Base-by-base conservation (phyloP, 305 asterid genomes). In the Solanum aculeatissimum region DNA sequence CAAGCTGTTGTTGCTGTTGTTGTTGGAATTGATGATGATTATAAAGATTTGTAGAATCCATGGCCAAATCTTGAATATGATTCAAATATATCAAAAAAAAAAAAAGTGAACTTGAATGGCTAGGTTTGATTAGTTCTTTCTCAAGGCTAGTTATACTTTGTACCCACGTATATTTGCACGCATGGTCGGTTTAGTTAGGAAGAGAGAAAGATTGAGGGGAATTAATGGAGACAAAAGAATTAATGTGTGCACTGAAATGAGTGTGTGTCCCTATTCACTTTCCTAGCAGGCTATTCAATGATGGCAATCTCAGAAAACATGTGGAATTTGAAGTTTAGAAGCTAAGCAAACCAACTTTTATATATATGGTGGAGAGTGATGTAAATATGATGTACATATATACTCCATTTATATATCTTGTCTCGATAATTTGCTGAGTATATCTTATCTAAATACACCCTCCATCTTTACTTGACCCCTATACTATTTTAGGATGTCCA, bases 21-120 rank as follows among this genome's bases (percentile, higher is more conserved):
- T 35, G 89, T 53, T 82, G 85, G 13, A 38, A 82, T 12, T 83
- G 87, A 38, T 81, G 83, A 57, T 86, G 75, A 1, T 86, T 80
- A 77, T 60, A 79, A 86, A 84, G 69, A 83, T 88, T 84, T 69
- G 85, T 80, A 42, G 91, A 86, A 81, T 87, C 89, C 91, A 88
- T 88, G 70, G 69, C 54, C 53, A 58, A 49, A 49, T 62, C 84
- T 23, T 12, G 45, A 14, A 75, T 49, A 75, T 16, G 60, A 49
- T 77, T 77, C 82, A 27, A 38, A 49, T 47, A 42, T n/a, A 74
- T 47, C 8, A 7, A 45, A 16, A 8, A 4, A 8, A 74, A 15
- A 3, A 4, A 45, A 10, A 6, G 8, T 40, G 63, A 13, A 60
- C 12, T 42, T 81, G 58, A 23, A 42, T 81, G 19, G 27, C 55